Evolutionary conservation across 176 grass and related monocot species (phyloP).

Genomic region (Avena eriantha): DNA sequence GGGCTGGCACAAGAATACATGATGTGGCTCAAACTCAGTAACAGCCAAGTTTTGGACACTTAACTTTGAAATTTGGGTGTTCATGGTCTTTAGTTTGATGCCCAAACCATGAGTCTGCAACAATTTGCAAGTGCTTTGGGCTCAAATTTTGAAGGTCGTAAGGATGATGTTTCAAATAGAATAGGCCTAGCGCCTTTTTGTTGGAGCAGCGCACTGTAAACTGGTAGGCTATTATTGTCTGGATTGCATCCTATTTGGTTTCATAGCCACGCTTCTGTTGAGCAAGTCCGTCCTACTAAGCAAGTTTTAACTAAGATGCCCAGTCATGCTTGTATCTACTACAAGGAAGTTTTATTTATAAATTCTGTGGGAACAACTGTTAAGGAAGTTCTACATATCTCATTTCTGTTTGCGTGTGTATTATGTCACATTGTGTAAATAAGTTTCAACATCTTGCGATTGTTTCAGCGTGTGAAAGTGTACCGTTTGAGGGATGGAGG

Average conservation of each 20-base stretch:
- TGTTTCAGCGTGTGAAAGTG: slow-evolving; percentile 91
- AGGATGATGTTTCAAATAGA: background rate
- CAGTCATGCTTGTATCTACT: slow-evolving; percentile 5
- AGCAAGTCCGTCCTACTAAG: slow-evolving; percentile 8
- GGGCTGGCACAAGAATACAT: slow-evolving; percentile 13
- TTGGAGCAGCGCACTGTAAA: background rate
- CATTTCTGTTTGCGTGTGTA: slow-evolving; percentile 8
- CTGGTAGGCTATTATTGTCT: background rate
- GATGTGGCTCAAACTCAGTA: slow-evolving; percentile 2
- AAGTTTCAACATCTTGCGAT: slow-evolving; percentile 31
- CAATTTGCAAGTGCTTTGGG: background rate
- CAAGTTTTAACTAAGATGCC: slow-evolving; percentile 18
- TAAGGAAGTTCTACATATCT: slow-evolving; percentile 14
- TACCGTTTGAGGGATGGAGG: slow-evolving; percentile 87
- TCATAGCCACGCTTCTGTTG: slow-evolving; percentile 3
- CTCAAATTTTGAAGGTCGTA: background rate
- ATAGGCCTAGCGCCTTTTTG: slow-evolving; percentile 2
- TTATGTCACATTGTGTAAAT: slow-evolving; percentile 28
- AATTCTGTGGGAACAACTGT: background rate
- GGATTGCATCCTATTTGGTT: slow-evolving; percentile 10
- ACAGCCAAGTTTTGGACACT: background rate
- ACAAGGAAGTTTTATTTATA: background rate
- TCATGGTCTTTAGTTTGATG: background rate
- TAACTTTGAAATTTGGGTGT: slow-evolving; percentile 25
- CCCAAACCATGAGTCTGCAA: background rate